Base-by-base conservation (phyloP, 2,329 filamentous ascomycete genomes). In the Pseudogymnoascus sp. region DNA sequence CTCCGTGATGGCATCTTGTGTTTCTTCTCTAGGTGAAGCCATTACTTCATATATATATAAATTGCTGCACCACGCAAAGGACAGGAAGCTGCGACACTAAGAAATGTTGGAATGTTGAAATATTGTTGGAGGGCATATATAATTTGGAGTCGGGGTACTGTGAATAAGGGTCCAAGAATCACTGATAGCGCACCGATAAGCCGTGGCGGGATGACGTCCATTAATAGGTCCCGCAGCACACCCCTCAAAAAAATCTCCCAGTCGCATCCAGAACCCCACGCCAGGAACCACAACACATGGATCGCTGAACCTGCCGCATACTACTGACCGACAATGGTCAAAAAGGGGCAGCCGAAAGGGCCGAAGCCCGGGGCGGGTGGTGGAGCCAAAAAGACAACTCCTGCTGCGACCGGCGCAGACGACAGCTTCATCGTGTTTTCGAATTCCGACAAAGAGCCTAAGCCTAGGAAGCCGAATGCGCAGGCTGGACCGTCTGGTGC, bases 391-490 rank as follows among this genome's bases (percentile, higher is more conserved):
- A 72, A 72, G 61, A 71, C 70, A 49, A 61, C 67, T 14, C 63
- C 70, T 45, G 64, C 71, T 35, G 66, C 66, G 11, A 64, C 69
- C 4, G 63, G 62, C 43, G 68, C 75, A 18, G 80, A 82, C 65
- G 80, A 81, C 70, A 80, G 81, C 70, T 81, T 83, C 67, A 82
- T 83, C 63, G 76, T 83, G 58, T 83, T 82, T 66, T 79, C 79
- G n/a, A 85, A 84, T 68, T 80, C 80, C n/a, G 82, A 81, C 66
- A 83, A 83, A 67, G 80, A 81, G 18, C 69, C 76, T 6, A 74
- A 73, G 61, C 69, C 69, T 5, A 71, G 66, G 61, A 72, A 68
- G 37, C 60, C 65, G 49, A 64, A 63, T 23, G 60, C 45, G 23
- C 62, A 62, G 5, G 59, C 64, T 14, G 68, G 67, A 5, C 41